These are phyloP conservation scores for Ogataea pilisensis DNA, from an alignment of 805 yeast genomes.

Conservation along the genomic window DNA sequence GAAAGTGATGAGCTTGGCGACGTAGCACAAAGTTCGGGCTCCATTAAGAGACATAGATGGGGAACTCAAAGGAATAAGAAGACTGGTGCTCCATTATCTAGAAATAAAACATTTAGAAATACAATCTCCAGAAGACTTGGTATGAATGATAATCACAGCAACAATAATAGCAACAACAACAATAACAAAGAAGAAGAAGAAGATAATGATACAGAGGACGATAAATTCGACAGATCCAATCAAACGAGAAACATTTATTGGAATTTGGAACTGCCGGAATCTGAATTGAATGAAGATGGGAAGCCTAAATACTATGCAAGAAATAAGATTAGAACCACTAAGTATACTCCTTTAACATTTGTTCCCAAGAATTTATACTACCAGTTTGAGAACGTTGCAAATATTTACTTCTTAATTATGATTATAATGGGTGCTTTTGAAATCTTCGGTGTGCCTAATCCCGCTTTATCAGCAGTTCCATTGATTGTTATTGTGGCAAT, in stretches of 20 bases:
- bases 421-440: slow-evolving; percentile 75
- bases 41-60: slow-evolving; percentile 81
- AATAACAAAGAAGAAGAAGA: slow-evolving; percentile 28
- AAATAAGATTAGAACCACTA: slow-evolving; percentile 92
- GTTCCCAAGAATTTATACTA: slow-evolving; percentile 76
- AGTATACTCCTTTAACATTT: slow-evolving; percentile 86
- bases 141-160: slow-evolving; percentile 18
- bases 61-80: slow-evolving; percentile 79
- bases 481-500: slow-evolving; percentile 70
- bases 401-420: slow-evolving; percentile 75
- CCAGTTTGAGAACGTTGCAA: slow-evolving; percentile 89
- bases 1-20: slow-evolving; percentile 24
- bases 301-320: slow-evolving; percentile 67
- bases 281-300: slow-evolving; percentile 48
- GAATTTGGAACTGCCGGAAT: slow-evolving; percentile 58
- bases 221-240: slow-evolving; percentile 26
- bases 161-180: slow-evolving; percentile 18
- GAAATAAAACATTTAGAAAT: slow-evolving; percentile 52
- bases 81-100: slow-evolving; percentile 58
- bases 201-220: slow-evolving; percentile 36
- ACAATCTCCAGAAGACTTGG: slow-evolving; percentile 21
- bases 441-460: slow-evolving; percentile 78
- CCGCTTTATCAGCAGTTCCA: slow-evolving; percentile 72
- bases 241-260: slow-evolving; percentile 48
- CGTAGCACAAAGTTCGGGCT: slow-evolving; percentile 33